These are phyloP conservation scores for Silene latifolia DNA, from an alignment of 148 eudicot genomes.

Conservation along the genomic window DNA sequence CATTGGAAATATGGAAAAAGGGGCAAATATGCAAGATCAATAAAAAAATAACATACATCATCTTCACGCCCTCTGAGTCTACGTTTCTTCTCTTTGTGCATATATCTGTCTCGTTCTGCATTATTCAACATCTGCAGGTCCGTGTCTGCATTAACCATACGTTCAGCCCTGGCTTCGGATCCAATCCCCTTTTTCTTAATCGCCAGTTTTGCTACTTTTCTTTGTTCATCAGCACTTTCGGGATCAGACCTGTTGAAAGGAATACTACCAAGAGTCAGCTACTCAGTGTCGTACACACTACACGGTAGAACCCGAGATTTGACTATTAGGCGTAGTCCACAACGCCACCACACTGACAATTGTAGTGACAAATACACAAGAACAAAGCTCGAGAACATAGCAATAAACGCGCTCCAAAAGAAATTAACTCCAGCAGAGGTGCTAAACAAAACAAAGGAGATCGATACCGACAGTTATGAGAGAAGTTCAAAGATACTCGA, in stretches of 20 bases:
- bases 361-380: neutral
- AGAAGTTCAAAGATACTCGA: neutral
- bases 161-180: conserved; percentile 86
- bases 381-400: conserved; percentile 1
- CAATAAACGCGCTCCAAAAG: neutral
- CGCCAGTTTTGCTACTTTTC: conserved; percentile 62
- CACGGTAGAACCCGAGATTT: neutral
- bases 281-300: neutral
- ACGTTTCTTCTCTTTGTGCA: conserved; percentile 80
- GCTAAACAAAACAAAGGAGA: conserved; percentile 2
- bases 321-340: neutral
- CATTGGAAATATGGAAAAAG: neutral
- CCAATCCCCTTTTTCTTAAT: conserved; percentile 90
- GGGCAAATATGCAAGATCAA: conserved; percentile 1
- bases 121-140: conserved; percentile 68
- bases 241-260: conserved; percentile 48
- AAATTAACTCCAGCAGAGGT: neutral
- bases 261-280: conserved; percentile 15
- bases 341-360: neutral
- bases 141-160: conserved; percentile 69
- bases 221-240: conserved; percentile 55
- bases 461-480: neutral
- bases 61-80: conserved; percentile 91
- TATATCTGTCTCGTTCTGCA: conserved; percentile 64
- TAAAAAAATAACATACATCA: conserved; percentile 52